phyloP scores from a whole-genome alignment of 805 yeast species.

The Candida sithepensis region DNA sequence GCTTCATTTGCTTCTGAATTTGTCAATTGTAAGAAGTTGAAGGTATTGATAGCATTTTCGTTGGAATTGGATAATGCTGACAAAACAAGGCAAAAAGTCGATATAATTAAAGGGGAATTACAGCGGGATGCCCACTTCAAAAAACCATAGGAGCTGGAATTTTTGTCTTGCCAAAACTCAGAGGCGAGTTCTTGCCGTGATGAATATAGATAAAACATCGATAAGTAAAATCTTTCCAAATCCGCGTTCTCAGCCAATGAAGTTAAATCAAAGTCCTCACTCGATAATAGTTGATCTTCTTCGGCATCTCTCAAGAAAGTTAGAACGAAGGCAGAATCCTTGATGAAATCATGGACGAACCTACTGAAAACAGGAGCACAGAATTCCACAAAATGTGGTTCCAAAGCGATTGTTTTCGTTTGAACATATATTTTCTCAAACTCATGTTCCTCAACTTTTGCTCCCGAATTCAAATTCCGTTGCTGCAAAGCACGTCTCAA shows the following conservation, averaged over 20 bases:
- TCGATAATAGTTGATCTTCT: conserved; percentile 64
- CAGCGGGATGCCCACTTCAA: conserved; percentile 81
- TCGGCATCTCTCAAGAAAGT: conserved; percentile 69
- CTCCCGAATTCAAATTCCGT: conserved; percentile 22
- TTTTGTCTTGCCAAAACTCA: conserved; percentile 66
- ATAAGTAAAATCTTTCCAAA: conserved; percentile 78
- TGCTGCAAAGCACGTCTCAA: conserved; percentile 28
- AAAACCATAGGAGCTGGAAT: conserved; percentile 71
- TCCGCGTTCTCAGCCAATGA: conserved; percentile 73
- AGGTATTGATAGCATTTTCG: conserved; percentile 48
- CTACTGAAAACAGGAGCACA: conserved; percentile 43
- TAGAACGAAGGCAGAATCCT: conserved; percentile 61
- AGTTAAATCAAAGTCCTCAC: conserved; percentile 53
- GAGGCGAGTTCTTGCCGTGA: conserved; percentile 55
- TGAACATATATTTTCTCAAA: conserved; percentile 22
- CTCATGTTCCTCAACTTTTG: conserved; percentile 29
- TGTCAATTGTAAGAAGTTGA: conserved; percentile 41
- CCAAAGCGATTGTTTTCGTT: conserved; percentile 20
- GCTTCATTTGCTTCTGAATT: conserved; percentile 19
- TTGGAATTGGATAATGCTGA: conserved; percentile 69
- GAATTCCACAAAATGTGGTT: conserved; percentile 30
- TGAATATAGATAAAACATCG: conserved; percentile 65
- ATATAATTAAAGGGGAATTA: conserved; percentile 75
- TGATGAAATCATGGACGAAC: conserved; percentile 53
- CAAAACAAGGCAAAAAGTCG: conserved; percentile 76